Conservation (phyloP, 805 yeast species). For the Starmerella vaccinii region DNA sequence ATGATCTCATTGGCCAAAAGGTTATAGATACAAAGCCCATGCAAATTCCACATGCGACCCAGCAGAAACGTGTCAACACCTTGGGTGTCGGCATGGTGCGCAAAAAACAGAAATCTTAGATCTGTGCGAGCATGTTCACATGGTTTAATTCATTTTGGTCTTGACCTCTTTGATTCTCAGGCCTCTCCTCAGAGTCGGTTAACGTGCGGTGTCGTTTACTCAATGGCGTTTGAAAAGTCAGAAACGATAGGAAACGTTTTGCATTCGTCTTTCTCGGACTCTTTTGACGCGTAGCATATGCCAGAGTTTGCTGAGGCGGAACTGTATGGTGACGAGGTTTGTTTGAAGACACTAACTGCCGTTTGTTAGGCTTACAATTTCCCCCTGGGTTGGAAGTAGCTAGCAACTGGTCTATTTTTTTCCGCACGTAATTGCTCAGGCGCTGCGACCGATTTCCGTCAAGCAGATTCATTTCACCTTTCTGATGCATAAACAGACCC, state of each 20-base stretch:
- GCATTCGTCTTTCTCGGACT: no score
- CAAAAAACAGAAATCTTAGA: constrained; percentile 3
- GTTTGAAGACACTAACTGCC: no score
- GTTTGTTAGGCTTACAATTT: no score
- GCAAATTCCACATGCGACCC: not conserved
- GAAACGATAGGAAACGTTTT: no score
- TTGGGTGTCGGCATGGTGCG: constrained; percentile 14
- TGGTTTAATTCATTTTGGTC: not conserved
- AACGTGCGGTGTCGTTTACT: not conserved
- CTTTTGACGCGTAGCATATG: no score
- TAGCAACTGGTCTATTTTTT: constrained; percentile 2
- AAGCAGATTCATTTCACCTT: constrained; percentile 48
- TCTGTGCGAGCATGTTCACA: not conserved
- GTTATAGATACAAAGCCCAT: not conserved
- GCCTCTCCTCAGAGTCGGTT: not conserved
- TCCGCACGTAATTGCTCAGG: constrained; percentile 21
- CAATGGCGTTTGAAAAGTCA: not conserved
- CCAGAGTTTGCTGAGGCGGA: no score
- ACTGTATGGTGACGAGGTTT: not conserved
- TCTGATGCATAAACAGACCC: constrained; percentile 41
- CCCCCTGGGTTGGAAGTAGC: not conserved
- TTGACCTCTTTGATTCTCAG: not conserved
- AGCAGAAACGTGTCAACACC: constrained; percentile 4
- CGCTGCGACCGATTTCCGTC: constrained; percentile 20
- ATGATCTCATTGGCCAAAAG: constrained; percentile 14